Percentiles rank a stretch among this genome's conserved stretches.
Conservation (phyloP, 495 filamentous ascomycete species). For the Daldinia concentrica region DNA sequence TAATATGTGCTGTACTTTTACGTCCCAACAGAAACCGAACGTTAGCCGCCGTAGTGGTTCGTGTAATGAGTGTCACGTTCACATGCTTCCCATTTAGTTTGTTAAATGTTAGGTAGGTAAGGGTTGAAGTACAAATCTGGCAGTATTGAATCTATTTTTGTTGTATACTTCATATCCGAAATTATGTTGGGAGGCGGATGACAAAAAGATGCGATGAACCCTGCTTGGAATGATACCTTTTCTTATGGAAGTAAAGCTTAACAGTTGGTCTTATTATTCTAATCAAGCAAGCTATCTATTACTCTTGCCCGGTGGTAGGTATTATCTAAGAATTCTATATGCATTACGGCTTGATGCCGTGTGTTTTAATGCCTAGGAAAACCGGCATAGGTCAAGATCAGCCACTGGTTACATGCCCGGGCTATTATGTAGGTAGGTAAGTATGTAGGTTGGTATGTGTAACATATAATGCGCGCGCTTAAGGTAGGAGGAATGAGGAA, state of each 20-base stretch:
- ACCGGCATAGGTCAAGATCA: conserved; percentile 16
- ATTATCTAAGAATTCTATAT: background rate
- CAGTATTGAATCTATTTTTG: background rate
- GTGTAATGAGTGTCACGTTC: conserved; percentile 12
- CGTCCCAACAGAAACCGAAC: conserved; percentile 26
- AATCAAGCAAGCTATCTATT: background rate
- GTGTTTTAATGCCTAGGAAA: background rate
- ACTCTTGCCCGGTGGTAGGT: background rate
- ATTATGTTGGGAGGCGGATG: background rate
- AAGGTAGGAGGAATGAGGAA: conserved; percentile 15
- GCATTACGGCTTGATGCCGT: too few species aligned
- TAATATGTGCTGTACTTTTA: conserved; percentile 24
- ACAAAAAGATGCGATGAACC: too few species aligned
- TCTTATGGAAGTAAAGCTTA: too few species aligned
- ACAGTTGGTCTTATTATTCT: background rate
- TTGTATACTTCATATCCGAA: background rate
- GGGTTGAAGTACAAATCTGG: background rate
- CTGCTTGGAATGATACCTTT: too few species aligned
- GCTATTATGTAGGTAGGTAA: conserved; percentile 9
- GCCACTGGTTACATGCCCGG: conserved; percentile 16
- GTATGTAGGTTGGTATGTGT: conserved; percentile 2
- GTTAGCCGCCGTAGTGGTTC: background rate
- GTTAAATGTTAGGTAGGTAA: background rate
- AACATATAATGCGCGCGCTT: conserved; percentile 30
- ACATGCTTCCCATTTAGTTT: conserved; percentile 13